phyloP scores from a whole-genome alignment of 1,139 yeast genomes.

The Torulaspora pretoriensis region DNA sequence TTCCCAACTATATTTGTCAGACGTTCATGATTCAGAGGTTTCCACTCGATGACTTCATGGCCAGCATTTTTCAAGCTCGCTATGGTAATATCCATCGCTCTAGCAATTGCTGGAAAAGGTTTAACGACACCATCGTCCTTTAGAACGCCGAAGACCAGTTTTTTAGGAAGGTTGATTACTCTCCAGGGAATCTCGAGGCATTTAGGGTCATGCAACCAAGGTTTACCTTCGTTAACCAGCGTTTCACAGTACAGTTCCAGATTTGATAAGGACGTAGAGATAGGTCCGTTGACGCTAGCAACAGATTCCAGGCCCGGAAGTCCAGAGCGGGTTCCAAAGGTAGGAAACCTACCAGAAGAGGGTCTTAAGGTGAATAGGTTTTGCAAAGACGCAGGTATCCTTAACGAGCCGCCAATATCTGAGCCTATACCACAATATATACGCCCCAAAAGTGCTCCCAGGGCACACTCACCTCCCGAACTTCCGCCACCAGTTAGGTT shows the following conservation, averaged over 20 bases:
- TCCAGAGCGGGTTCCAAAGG: slow-evolving; percentile 44
- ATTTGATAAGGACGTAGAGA: slow-evolving; percentile 56
- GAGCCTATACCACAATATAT: slow-evolving; percentile 49
- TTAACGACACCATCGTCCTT: slow-evolving; percentile 51
- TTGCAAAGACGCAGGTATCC: slow-evolving; percentile 51
- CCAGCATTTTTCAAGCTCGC: slow-evolving; percentile 50
- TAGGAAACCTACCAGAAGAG: slow-evolving; percentile 45
- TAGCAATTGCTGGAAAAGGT: slow-evolving; percentile 17
- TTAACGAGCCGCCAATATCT: slow-evolving; percentile 58
- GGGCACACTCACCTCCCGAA: slow-evolving; percentile 56
- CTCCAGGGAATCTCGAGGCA: slow-evolving; percentile 53
- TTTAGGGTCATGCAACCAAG: slow-evolving; percentile 62
- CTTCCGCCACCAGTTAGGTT: slow-evolving; percentile 50
- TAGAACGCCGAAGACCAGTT: slow-evolving; percentile 37
- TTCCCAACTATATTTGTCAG: slow-evolving; percentile 42
- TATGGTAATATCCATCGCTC: slow-evolving; percentile 43
- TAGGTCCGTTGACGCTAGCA: slow-evolving; percentile 53
- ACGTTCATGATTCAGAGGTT: slow-evolving; percentile 11
- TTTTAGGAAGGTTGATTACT: slow-evolving; percentile 42
- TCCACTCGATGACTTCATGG: slow-evolving; percentile 40
- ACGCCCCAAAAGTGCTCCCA: slow-evolving; percentile 45
- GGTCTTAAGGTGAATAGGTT: slow-evolving; percentile 53
- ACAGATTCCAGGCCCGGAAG: slow-evolving; percentile 49
- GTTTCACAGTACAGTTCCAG: slow-evolving; percentile 54
- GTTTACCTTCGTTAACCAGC: slow-evolving; percentile 46